Evolutionary conservation across 1,284 basidiomycete species (phyloP).

Genomic region (Moesziomyces sp.): DNA sequence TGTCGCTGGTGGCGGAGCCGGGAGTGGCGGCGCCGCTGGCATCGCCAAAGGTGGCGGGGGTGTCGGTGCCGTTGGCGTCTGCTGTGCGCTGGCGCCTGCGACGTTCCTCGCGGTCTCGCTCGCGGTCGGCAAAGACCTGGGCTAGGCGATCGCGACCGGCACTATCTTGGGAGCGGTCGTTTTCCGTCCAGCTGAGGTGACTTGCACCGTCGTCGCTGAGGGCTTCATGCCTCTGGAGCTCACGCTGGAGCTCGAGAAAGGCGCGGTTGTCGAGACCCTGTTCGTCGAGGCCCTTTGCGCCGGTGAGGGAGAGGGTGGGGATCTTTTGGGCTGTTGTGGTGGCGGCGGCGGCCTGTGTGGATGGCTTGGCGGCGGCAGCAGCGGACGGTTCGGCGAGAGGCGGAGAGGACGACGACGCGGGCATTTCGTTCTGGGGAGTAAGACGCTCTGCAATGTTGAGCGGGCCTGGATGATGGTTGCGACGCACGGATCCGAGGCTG

Average conservation of each 20-base stretch:
- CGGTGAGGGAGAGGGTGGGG: constrained; percentile 49
- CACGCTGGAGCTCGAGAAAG: constrained; percentile 59
- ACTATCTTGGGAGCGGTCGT: constrained; percentile 11
- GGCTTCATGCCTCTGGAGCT: constrained; percentile 57
- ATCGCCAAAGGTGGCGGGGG: constrained; percentile 19
- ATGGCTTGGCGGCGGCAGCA: not conserved
- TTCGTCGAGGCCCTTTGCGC: constrained; percentile 59
- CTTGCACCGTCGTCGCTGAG: constrained; percentile 31
- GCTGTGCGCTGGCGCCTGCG: constrained; percentile 14
- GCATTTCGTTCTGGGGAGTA: constrained; percentile 18
- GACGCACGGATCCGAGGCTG: constrained; percentile 43
- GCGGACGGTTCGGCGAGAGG: not conserved
- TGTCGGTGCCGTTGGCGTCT: constrained; percentile 7
- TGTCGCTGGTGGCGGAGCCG: constrained; percentile 49
- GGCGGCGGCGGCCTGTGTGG: constrained; percentile 1
- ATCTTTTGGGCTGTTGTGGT: constrained; percentile 3
- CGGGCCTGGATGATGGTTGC: constrained; percentile 60
- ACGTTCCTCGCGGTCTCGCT: constrained; percentile 29
- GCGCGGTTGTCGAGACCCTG: constrained; percentile 59
- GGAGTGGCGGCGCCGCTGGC: constrained; percentile 53
- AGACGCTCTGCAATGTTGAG: constrained; percentile 55
- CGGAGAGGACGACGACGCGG: constrained; percentile 3
- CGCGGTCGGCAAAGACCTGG: constrained; percentile 38
- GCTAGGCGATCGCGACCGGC: constrained; percentile 23
- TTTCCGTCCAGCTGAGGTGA: constrained; percentile 29